phyloP scores from a whole-genome alignment of 1,284 basidiomycete species.

The Tetrapyrgos nigripes region DNA sequence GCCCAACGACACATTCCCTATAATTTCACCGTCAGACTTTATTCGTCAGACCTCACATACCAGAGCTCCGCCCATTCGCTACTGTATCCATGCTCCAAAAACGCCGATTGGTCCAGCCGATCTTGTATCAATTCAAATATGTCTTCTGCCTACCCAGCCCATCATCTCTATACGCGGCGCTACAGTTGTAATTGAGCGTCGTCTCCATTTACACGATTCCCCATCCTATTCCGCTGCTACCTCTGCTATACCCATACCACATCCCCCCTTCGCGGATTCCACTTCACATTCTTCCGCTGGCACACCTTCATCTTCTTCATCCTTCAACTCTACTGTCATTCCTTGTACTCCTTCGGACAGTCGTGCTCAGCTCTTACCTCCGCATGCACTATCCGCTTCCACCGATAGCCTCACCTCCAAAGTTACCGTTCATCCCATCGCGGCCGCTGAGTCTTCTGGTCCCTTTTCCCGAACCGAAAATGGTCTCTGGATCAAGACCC shows the following conservation, averaged over 20 bases:
- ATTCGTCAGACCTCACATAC: slow-evolving; percentile 49
- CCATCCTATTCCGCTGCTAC: slow-evolving; percentile 23
- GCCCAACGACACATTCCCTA: slow-evolving; percentile 34
- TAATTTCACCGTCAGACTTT: slow-evolving; percentile 37
- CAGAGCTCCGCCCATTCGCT: slow-evolving; percentile 54
- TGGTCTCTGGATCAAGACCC: slow-evolving; percentile 66
- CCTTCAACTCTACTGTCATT: slow-evolving; percentile 47
- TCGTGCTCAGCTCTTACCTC: slow-evolving; percentile 29
- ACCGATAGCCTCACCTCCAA: slow-evolving; percentile 46
- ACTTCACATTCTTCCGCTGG: slow-evolving; percentile 14
- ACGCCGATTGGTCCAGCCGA: slow-evolving; percentile 62
- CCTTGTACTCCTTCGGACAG: slow-evolving; percentile 38
- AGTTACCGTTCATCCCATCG: slow-evolving; percentile 56
- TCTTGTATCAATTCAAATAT: slow-evolving; percentile 59
- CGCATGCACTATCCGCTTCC: slow-evolving; percentile 16
- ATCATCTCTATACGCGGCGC: slow-evolving; percentile 58
- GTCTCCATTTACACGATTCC: slow-evolving; percentile 47
- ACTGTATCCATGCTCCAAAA: slow-evolving; percentile 51
- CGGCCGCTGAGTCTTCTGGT: slow-evolving; percentile 62
- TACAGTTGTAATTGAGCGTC: slow-evolving; percentile 60
- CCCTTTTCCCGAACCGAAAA: slow-evolving; percentile 58
- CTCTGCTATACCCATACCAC: slow-evolving; percentile 27
- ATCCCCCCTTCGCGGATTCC: slow-evolving; percentile 7
- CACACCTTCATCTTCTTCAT: slow-evolving; percentile 39
- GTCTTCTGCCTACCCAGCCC: slow-evolving; percentile 53